Evolutionary conservation across 345 rosid species (phyloP), one percentile per base, ranked within the genome.

Genomic region (Populus ilicifolia): DNA sequence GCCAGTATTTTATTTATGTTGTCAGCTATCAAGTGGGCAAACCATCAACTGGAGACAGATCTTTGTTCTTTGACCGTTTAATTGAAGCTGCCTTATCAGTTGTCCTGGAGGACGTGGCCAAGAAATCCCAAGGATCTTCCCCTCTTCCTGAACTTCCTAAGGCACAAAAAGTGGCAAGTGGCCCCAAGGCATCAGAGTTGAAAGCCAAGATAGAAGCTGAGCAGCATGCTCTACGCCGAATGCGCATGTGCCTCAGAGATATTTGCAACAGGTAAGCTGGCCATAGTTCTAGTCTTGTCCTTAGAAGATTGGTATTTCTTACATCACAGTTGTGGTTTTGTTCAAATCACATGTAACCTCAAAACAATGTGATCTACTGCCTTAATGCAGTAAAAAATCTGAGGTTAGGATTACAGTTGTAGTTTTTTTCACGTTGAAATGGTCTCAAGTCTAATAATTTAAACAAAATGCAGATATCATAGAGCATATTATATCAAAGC

Each of bases 241-340:
- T 94, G 78, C 91, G 99, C 76, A 96, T 94, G 97, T 96, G 99
- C 87, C 97, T 96, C 74, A 89, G 98, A 88, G 99, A 96, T 84
- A 77, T 96, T 91, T 96, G 99, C 89, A 96, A 96, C 72, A 85
- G 98, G 98, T 94, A 88, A 88, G 36, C 50, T 71, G 39, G 50
- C 52, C 71, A 73, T 39, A 18, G 66, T 63, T 11, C 23, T 52
- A 68, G 27, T 62, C 59, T 13, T 44, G 27, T 27, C 43, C 41
- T 18, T 54, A 54, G 50, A n/a, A 46, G n/a, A 48, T n/a, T 18
- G 8, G 2, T 59, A 39, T 77, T 27, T 61, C 43, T 11, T 41
- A 48, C 62, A 39, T 69, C 43, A 11, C 13, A 50, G 5, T 27
- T 50, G 41, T 13, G 16, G 27, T n/a, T 33, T 23, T 30, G 61